Evolutionary conservation across 2,329 filamentous ascomycete genomes (phyloP).

Genomic region (Fusarium verrucosum): DNA sequence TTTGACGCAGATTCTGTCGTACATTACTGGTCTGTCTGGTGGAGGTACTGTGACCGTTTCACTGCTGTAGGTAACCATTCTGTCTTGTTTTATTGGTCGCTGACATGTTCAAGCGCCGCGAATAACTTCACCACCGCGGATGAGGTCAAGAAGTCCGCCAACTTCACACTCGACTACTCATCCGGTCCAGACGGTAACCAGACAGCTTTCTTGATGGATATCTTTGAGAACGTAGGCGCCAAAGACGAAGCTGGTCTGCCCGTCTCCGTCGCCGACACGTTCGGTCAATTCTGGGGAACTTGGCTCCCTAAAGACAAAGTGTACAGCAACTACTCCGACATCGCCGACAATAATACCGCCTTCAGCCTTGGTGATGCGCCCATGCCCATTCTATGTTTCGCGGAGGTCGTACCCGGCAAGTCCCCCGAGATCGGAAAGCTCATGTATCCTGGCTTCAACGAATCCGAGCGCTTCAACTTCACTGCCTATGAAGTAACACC

Average conservation of each 20-base stretch:
- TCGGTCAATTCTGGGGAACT: slow-evolving; percentile 43
- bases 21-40: slow-evolving; percentile 43
- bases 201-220: slow-evolving; percentile 16
- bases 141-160: slow-evolving; percentile 26
- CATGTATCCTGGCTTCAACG: slow-evolving; percentile 43
- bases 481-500: slow-evolving; percentile 48
- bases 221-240: slow-evolving; percentile 37
- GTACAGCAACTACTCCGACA: slow-evolving; percentile 40
- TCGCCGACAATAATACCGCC: slow-evolving; percentile 16
- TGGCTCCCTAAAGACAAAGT: slow-evolving; percentile 33
- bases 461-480: slow-evolving; percentile 43
- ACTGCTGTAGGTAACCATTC: slow-evolving; percentile 29
- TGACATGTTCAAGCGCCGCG: slow-evolving; percentile 26
- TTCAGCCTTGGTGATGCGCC: slow-evolving; percentile 39
- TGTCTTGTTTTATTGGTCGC: accelerated
- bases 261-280: slow-evolving; percentile 41
- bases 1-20: slow-evolving; percentile 39
- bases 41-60: slow-evolving; percentile 43
- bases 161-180: slow-evolving; percentile 39
- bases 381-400: slow-evolving; percentile 44
- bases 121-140: slow-evolving; percentile 42
- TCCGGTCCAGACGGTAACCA: slow-evolving; percentile 24
- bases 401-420: slow-evolving; percentile 43
- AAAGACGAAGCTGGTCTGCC: slow-evolving; percentile 42
- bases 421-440: slow-evolving; percentile 43